Percentiles rank a stretch among this genome's conserved stretches.
Evolutionary conservation across 163 green algal genomes (phyloP).

Genomic region (Volvox carteri): DNA sequence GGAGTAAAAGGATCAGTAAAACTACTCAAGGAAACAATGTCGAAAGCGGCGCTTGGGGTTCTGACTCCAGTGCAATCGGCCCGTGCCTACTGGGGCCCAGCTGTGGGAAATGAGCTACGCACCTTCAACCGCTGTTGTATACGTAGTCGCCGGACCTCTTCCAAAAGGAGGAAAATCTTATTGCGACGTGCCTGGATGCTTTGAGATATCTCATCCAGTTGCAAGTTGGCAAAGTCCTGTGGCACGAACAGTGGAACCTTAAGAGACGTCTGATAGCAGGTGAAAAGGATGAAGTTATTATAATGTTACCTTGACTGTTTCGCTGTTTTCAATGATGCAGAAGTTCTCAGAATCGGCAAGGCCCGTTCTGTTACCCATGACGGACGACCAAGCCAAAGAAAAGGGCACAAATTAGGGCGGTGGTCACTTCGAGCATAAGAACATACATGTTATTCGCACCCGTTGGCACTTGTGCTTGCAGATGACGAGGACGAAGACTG

Average conservation of each 20-base stretch:
- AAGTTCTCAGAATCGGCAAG: constrained; percentile 71
- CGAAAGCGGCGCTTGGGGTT: no score
- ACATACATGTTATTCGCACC: neutral
- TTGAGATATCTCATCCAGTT: constrained; percentile 86
- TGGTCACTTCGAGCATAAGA: no score
- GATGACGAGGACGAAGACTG: neutral
- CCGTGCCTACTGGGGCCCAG: no score
- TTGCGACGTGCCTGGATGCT: constrained; percentile 90
- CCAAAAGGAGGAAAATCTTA: constrained; percentile 97
- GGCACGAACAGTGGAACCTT: neutral
- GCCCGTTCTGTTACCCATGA: neutral
- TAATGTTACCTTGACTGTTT: constrained; percentile 90
- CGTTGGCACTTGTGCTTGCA: constrained; percentile 13
- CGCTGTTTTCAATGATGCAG: constrained; percentile 95
- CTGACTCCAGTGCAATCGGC: no score
- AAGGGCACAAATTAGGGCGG: neutral
- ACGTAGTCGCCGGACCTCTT: constrained; percentile 94
- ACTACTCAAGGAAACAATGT: no score
- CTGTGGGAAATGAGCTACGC: neutral
- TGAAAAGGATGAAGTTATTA: no score
- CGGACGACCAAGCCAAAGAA: neutral
- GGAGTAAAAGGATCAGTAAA: no score
- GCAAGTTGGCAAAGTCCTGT: constrained; percentile 88
- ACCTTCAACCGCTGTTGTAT: constrained; percentile 95
- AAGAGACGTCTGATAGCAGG: no score